These are phyloP conservation scores for Lagenidium giganteum DNA, from an alignment of 352 stramenopile species.

Conservation along the genomic window DNA sequence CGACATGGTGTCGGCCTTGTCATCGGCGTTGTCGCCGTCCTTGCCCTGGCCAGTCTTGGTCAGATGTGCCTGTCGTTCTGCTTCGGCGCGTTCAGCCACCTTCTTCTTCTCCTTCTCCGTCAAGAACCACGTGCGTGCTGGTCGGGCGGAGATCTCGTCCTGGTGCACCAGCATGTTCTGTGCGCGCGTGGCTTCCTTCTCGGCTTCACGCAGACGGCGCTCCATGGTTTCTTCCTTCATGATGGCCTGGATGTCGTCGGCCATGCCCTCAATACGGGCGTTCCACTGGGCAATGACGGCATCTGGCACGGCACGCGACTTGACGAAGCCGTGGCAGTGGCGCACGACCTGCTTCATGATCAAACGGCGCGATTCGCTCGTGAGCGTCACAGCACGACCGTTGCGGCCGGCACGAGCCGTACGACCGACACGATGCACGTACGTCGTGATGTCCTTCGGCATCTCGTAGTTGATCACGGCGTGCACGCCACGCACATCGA, in stretches of 20 bases:
- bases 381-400: slow-evolving; percentile 85
- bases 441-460: slow-evolving; percentile 97
- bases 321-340: slow-evolving; percentile 87
- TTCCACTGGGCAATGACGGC: slow-evolving; percentile 86
- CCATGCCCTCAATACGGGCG: slow-evolving; percentile 79
- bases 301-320: slow-evolving; percentile 86
- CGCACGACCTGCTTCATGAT: slow-evolving; percentile 94
- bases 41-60: slow-evolving; percentile 30
- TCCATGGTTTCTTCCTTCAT: slow-evolving; percentile 88
- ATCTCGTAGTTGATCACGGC: slow-evolving; percentile 99
- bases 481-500: slow-evolving; percentile 97
- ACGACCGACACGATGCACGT: slow-evolving; percentile 98
- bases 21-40: slow-evolving; percentile 24
- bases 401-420: slow-evolving; percentile 96
- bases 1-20: slow-evolving; percentile 26
- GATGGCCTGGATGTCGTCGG: slow-evolving; percentile 65
- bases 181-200: slow-evolving; percentile 86
- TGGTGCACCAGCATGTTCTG: slow-evolving; percentile 88
- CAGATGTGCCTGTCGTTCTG: no score
- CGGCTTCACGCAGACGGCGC: slow-evolving; percentile 84
- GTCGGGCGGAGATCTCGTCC: slow-evolving; percentile 86
- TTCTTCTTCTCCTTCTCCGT: slow-evolving; percentile 88
- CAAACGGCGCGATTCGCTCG: slow-evolving; percentile 84
- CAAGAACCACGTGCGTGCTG: slow-evolving; percentile 91
- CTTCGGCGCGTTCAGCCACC: slow-evolving; percentile 60